These are phyloP conservation scores for Colletotrichum theobromicola DNA, from an alignment of 2,329 filamentous ascomycete species.

Conservation along the genomic window DNA sequence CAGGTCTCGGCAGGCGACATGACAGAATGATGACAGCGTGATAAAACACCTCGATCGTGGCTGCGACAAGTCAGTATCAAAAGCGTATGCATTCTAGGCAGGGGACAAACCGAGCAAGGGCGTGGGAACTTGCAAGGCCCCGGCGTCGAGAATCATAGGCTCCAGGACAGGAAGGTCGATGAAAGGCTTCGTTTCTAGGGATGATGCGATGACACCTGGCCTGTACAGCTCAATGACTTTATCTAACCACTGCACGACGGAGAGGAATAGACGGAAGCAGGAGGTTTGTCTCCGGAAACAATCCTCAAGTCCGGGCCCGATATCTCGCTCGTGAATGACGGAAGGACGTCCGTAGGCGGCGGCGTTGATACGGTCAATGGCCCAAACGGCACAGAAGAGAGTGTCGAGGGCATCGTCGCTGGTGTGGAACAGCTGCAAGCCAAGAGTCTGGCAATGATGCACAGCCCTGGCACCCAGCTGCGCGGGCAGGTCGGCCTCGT, in stretches of 20 bases:
- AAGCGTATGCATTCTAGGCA: not conserved
- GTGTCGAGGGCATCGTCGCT: slow-evolving; percentile 46
- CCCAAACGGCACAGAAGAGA: slow-evolving; percentile 65
- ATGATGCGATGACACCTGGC: slow-evolving; percentile 38
- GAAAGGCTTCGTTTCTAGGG: slow-evolving; percentile 43
- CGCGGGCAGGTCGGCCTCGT: slow-evolving; percentile 60
- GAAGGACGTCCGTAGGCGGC: slow-evolving; percentile 65
- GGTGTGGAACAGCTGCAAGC: slow-evolving; percentile 54
- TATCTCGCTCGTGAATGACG: slow-evolving; percentile 65
- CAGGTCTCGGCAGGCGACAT: slow-evolving; percentile 55
- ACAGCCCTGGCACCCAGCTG: slow-evolving; percentile 59
- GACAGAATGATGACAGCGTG: slow-evolving; percentile 69
- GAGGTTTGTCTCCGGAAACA: slow-evolving; percentile 57
- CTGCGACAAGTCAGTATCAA: slow-evolving; percentile 39
- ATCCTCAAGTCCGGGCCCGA: slow-evolving; percentile 57
- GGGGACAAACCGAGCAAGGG: slow-evolving; percentile 51
- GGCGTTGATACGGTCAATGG: slow-evolving; percentile 63
- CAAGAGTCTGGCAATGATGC: slow-evolving; percentile 62
- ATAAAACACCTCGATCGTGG: slow-evolving; percentile 67
- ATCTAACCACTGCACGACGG: slow-evolving; percentile 60
- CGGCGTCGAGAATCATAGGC: slow-evolving; percentile 60
- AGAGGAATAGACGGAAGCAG: slow-evolving; percentile 62
- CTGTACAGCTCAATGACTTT: slow-evolving; percentile 66
- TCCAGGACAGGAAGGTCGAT: slow-evolving; percentile 63
- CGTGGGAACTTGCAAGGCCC: slow-evolving; percentile 53